Conservation (phyloP, 495 filamentous ascomycete species). For the Xylaria acuta region DNA sequence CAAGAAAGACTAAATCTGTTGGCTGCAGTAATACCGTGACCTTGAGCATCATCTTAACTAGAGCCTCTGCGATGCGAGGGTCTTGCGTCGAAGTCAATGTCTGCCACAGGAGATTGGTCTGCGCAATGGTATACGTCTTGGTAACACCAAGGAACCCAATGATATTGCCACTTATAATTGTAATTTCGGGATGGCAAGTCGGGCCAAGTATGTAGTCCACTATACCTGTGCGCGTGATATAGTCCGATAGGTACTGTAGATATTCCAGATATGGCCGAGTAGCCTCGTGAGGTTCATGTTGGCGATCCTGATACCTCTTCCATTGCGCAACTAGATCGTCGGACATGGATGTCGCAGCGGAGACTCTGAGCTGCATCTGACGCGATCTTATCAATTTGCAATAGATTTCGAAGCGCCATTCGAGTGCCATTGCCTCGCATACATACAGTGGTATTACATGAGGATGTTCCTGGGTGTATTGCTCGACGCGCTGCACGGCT, state of each 20-base stretch:
- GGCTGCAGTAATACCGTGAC: slow-evolving; percentile 67
- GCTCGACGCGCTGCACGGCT: slow-evolving; percentile 39
- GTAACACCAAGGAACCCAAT: slow-evolving; percentile 89
- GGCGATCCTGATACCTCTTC: slow-evolving; percentile 49
- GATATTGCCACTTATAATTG: slow-evolving; percentile 79
- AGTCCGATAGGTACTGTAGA: slow-evolving; percentile 68
- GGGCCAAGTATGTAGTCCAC: slow-evolving; percentile 88
- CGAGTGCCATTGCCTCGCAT: slow-evolving; percentile 59
- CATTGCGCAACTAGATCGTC: slow-evolving; percentile 70
- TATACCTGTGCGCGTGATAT: slow-evolving; percentile 68
- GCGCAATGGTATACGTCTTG: slow-evolving; percentile 67
- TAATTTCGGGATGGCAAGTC: slow-evolving; percentile 91
- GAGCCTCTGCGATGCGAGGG: slow-evolving; percentile 79
- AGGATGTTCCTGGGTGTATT: slow-evolving; percentile 41
- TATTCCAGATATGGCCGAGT: slow-evolving; percentile 46
- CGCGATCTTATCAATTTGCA: slow-evolving; percentile 76
- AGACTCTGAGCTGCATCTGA: slow-evolving; percentile 88
- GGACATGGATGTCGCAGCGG: slow-evolving; percentile 74
- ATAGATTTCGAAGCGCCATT: slow-evolving; percentile 74
- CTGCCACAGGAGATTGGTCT: slow-evolving; percentile 86
- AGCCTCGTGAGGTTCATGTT: slow-evolving; percentile 51
- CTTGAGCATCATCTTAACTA: slow-evolving; percentile 73
- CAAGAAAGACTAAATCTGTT: slow-evolving; percentile 69
- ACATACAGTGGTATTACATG: slow-evolving; percentile 34
- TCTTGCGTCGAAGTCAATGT: slow-evolving; percentile 83